phyloP scores from a whole-genome alignment of 1,284 basidiomycete genomes.

The Ganoderma sinense region DNA sequence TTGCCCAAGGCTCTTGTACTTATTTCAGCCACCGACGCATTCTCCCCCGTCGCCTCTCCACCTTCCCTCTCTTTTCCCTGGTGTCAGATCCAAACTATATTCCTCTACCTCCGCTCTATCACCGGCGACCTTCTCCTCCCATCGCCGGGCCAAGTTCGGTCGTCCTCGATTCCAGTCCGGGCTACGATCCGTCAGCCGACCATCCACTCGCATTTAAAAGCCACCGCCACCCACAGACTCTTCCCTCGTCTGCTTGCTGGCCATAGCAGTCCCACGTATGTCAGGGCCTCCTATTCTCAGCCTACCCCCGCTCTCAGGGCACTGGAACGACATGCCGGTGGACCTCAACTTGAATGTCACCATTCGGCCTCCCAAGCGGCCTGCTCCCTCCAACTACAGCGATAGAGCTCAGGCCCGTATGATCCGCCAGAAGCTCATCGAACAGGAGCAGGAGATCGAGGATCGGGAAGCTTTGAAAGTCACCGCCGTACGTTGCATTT shows the following conservation, averaged over 20 bases:
- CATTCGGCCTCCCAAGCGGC: slow-evolving; percentile 18
- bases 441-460: slow-evolving; percentile 26
- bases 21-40: not conserved
- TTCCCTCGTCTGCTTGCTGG: not conserved
- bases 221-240: not conserved
- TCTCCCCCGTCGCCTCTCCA: not conserved
- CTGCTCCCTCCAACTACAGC: not conserved
- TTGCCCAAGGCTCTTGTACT: too few species aligned
- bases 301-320: not conserved
- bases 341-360: not conserved
- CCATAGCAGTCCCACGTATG: not conserved
- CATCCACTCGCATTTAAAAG: not conserved
- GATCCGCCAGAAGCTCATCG: slow-evolving; percentile 22
- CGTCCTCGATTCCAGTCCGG: not conserved
- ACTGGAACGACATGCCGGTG: not conserved
- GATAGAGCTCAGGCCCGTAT: slow-evolving; percentile 22
- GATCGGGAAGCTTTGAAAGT: slow-evolving; percentile 19
- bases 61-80: not conserved
- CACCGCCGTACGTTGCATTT: slow-evolving; percentile 3
- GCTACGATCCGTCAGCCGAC: not conserved
- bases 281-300: not conserved
- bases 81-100: not conserved
- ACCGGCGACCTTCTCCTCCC: too few species aligned
- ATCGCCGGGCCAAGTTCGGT: too few species aligned
- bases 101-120: not conserved